Percentiles rank a stretch among this genome's conserved stretches.
phyloP scores from a whole-genome alignment of 192 early-diverging fungal genomes.

The Obelidium mucronatum region DNA sequence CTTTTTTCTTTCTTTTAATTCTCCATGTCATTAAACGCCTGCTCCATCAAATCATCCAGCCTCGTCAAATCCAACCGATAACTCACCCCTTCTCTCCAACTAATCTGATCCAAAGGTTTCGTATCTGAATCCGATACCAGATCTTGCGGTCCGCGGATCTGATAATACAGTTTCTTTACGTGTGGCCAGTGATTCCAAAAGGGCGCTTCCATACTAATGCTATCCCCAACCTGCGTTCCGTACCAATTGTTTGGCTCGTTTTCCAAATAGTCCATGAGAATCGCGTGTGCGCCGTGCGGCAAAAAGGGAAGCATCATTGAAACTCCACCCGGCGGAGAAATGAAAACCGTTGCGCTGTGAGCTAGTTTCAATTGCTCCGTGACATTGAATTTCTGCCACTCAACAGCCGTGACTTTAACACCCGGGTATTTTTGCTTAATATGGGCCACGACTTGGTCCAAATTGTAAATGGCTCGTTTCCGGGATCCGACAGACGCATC shows the following conservation, averaged over 20 bases:
- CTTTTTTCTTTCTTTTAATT: not conserved
- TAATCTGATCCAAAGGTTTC: constrained; percentile 20
- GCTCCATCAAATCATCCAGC: constrained; percentile 31
- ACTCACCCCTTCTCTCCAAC: constrained; percentile 36
- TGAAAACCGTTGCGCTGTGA: constrained; percentile 14
- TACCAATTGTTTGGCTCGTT: constrained; percentile 26
- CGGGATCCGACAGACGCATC: constrained; percentile 20
- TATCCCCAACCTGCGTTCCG: constrained; percentile 26
- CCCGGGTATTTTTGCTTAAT: constrained; percentile 15
- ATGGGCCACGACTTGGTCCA: constrained; percentile 18
- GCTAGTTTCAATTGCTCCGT: constrained; percentile 36
- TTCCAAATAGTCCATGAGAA: constrained; percentile 43
- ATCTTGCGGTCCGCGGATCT: constrained; percentile 19
- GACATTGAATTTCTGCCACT: constrained; percentile 23
- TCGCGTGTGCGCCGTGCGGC: constrained; percentile 36
- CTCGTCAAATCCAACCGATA: constrained; percentile 27
- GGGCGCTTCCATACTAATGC: constrained; percentile 40
- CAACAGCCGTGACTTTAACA: constrained; percentile 8
- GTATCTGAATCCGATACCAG: constrained; percentile 1
- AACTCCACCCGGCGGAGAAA: constrained; percentile 41
- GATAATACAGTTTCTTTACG: constrained; percentile 44
- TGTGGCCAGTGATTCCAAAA: constrained; percentile 50
- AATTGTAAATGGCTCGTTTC: constrained; percentile 36
- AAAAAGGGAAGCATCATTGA: constrained; percentile 44
- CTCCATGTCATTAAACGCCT: constrained; percentile 41